Percentiles rank a stretch among this genome's conserved stretches.
Evolutionary conservation across 495 filamentous ascomycete genomes (phyloP).

Genomic region (Neurospora discreta): DNA sequence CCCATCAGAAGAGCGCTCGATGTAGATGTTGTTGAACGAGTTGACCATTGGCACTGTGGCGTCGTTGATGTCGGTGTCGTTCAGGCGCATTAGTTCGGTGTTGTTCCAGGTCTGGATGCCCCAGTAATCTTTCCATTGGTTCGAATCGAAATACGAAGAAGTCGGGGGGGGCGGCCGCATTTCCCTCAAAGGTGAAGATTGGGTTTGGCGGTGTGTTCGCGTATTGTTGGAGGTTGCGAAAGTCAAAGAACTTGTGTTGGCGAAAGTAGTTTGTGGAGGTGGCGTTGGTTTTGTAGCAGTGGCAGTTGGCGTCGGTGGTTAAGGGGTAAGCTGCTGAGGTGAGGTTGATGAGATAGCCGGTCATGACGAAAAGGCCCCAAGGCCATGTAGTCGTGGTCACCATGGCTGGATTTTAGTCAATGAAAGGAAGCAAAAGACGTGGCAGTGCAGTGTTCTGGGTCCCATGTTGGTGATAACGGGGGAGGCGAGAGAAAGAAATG

Average conservation of each 20-base stretch:
- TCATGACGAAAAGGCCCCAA: background rate
- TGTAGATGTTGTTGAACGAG: slow-evolving; percentile 53
- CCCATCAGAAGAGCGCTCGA: slow-evolving; percentile 32
- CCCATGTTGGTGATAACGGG: background rate
- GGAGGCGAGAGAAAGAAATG: background rate
- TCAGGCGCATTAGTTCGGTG: slow-evolving; percentile 10
- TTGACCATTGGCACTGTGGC: slow-evolving; percentile 45
- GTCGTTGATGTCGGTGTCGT: slow-evolving; percentile 24
- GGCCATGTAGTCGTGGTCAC: background rate
- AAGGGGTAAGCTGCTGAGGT: slow-evolving; percentile 20
- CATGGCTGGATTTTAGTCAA: background rate
- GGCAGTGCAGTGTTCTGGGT: background rate
- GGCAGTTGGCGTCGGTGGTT: slow-evolving; percentile 34
- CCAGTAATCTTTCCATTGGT: slow-evolving; percentile 42
- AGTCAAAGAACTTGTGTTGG: slow-evolving; percentile 58
- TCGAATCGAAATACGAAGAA: slow-evolving; percentile 27
- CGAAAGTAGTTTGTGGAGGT: slow-evolving; percentile 45
- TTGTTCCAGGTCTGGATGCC: slow-evolving; percentile 49
- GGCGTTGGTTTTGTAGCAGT: slow-evolving; percentile 37
- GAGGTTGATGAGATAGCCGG: slow-evolving; percentile 1
- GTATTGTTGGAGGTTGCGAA: slow-evolving; percentile 38
- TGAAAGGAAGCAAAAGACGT: background rate
- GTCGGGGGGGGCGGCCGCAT: slow-evolving; percentile 21
- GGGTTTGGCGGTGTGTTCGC: slow-evolving; percentile 11
- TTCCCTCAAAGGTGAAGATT: slow-evolving; percentile 13